A percentile compares a stretch with the other conserved stretches of the same genome.
phyloP scores from a whole-genome alignment of 495 filamentous ascomycete species.

The Podospora pseudoanserina region DNA sequence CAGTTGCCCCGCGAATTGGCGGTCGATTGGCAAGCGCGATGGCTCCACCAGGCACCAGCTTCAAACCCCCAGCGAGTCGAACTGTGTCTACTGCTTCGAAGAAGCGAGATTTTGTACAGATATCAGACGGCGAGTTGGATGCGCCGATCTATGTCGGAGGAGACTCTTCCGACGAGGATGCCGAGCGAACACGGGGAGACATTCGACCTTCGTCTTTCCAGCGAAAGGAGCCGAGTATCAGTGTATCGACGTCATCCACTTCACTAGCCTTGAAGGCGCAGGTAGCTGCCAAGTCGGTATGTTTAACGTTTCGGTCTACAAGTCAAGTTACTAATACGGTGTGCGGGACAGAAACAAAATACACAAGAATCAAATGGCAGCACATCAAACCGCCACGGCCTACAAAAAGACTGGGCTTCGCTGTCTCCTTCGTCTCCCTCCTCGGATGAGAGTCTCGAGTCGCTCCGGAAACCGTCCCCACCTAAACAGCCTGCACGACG shows the following conservation, averaged over 20 bases:
- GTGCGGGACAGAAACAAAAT: not conserved
- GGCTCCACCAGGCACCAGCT: constrained; percentile 75
- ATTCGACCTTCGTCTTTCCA: constrained; percentile 68
- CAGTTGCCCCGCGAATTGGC: constrained; percentile 15
- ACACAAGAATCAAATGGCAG: constrained; percentile 17
- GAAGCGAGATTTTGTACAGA: constrained; percentile 37
- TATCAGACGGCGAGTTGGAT: constrained; percentile 44
- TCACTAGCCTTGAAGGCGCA: not conserved
- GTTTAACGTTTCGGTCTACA: not conserved
- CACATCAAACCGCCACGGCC: constrained; percentile 17
- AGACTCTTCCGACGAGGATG: constrained; percentile 45
- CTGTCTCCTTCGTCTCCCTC: constrained; percentile 25
- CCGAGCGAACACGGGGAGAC: constrained; percentile 47
- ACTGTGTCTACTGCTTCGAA: constrained; percentile 12
- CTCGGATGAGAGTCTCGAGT: constrained; percentile 16
- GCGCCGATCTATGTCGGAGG: constrained; percentile 33
- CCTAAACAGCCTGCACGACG: constrained; percentile 24
- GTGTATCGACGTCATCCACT: not conserved
- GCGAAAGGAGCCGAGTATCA: constrained; percentile 26
- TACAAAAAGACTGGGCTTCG: constrained; percentile 28
- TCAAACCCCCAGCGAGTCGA: constrained; percentile 47
- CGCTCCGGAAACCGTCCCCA: constrained; percentile 11
- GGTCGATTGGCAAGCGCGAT: constrained; percentile 56
- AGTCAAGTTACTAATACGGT: not conserved
- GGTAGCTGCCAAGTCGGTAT: constrained; percentile 16